phyloP scores from a whole-genome alignment of 169 alveolate genomes.

The Eimeria acervulina region DNA sequence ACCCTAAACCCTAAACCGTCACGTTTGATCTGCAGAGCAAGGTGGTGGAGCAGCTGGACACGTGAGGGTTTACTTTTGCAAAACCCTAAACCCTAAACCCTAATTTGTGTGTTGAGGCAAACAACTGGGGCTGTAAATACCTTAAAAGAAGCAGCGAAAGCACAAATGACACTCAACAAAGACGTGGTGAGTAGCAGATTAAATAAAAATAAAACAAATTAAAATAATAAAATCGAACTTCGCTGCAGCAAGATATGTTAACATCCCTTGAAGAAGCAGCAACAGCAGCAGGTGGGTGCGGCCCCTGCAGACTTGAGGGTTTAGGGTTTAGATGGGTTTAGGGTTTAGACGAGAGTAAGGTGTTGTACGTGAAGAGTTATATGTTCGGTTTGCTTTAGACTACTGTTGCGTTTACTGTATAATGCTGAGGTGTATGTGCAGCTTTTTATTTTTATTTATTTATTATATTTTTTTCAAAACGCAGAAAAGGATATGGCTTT shows the following conservation, averaged over 20 bases:
- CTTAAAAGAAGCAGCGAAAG: neutral
- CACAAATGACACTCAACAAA: constrained; percentile 3
- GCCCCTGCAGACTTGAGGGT: neutral
- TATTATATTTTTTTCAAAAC: too few species aligned
- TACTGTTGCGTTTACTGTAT: too few species aligned
- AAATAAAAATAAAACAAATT: neutral
- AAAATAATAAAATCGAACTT: neutral
- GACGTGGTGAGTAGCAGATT: neutral
- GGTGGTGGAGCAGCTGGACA: neutral
- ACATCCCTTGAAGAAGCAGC: neutral
- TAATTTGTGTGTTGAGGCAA: neutral
- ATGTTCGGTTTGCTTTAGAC: too few species aligned
- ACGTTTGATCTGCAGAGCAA: neutral
- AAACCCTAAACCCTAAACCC: constrained; percentile 28
- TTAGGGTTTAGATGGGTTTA: constrained; percentile 22
- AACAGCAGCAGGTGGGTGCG: constrained; percentile 20
- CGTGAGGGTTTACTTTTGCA: neutral
- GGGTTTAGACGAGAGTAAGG: neutral
- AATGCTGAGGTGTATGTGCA: too few species aligned
- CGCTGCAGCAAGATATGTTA: constrained; percentile 15
- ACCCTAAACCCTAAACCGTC: neutral
- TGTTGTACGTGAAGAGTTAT: too few species aligned
- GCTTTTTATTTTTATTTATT: too few species aligned
- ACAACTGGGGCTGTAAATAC: constrained; percentile 8
- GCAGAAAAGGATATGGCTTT: too few species aligned